Evolutionary conservation across 1,139 yeast genomes (phyloP), one percentile per base, ranked within the genome.

Genomic region (Taiozyma onychis): DNA sequence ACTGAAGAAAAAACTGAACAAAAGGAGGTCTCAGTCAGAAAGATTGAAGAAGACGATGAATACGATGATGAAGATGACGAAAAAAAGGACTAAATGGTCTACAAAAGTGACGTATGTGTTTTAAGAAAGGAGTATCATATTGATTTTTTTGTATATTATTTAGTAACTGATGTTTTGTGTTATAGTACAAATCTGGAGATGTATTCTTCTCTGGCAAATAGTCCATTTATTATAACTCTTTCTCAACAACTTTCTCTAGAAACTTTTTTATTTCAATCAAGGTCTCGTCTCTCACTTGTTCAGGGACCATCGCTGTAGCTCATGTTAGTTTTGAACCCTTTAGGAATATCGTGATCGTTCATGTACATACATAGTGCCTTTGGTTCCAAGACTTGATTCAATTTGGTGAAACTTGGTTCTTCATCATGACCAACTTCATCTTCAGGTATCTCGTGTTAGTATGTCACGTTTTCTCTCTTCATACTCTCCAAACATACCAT

Each of bases 21-120:
- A 48, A 72, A 73, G 14, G 93, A 85, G 57, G 83, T 85, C 32
- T 89, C 88, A 24, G 81, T 85, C 65, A 76, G 95, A 62, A 78
- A 83, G 58, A 83, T 88, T 27, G 91, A 85, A 48, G 96, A 87
- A 62, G 96, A 88, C 63, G 91, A 85, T 62, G 80, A 88, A 64
- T 88, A 88, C 64, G 96, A 88, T 64, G 95, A 85, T 52, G 89
- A 79, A 41, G 77, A 71, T 9, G 69, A 64, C 21, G 48, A 41
- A 32, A 43, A 45, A 30, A 43, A 43, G 27, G 22, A 34, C n/a
- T 13, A 16, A 52, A 48, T 44, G 50, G 39, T 37, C 41, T 18
- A 37, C 24, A 18, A 18, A 37, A 18, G 41, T 32, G 35, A 32
- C 35, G 35, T 32, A 32, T 32, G 35, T 32, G 35, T 32, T 32